phyloP scores from a whole-genome alignment of 345 rosid genomes.

The Euphorbia lathyris region DNA sequence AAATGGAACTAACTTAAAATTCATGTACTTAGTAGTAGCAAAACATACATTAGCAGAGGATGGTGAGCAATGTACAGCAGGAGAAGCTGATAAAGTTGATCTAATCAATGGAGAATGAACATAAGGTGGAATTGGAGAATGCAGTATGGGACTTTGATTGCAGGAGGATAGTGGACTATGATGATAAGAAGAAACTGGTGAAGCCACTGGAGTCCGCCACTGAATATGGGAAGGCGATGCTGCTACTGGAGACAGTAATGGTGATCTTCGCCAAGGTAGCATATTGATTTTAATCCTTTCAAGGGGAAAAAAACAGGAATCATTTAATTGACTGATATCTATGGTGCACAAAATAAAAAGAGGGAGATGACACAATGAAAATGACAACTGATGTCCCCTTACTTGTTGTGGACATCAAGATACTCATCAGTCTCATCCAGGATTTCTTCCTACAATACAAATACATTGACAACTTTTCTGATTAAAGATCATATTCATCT shows the following conservation, averaged over 20 bases:
- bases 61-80: slow-evolving; percentile 27
- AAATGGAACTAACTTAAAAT: not conserved
- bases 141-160: slow-evolving; percentile 40
- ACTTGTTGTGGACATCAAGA: slow-evolving; percentile 57
- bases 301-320: not conserved
- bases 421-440: slow-evolving; percentile 71
- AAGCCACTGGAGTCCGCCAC: slow-evolving; percentile 28
- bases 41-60: slow-evolving; percentile 35
- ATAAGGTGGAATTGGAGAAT: slow-evolving; percentile 51
- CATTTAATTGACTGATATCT: not conserved
- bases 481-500: too few relatives aligned
- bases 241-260: slow-evolving; percentile 31
- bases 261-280: slow-evolving; percentile 34
- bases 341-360: too few relatives aligned
- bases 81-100: slow-evolving; percentile 50
- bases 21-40: not conserved
- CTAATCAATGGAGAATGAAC: slow-evolving; percentile 45
- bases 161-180: slow-evolving; percentile 43
- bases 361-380: too few relatives aligned
- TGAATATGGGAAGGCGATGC: slow-evolving; percentile 33
- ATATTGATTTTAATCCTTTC: slow-evolving; percentile 57
- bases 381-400: not conserved
- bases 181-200: slow-evolving; percentile 45
- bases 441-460: slow-evolving; percentile 62
- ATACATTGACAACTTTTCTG: not conserved